These are phyloP conservation scores for Parathielavia appendiculata DNA, from an alignment of 495 filamentous ascomycete genomes.

Conservation along the genomic window DNA sequence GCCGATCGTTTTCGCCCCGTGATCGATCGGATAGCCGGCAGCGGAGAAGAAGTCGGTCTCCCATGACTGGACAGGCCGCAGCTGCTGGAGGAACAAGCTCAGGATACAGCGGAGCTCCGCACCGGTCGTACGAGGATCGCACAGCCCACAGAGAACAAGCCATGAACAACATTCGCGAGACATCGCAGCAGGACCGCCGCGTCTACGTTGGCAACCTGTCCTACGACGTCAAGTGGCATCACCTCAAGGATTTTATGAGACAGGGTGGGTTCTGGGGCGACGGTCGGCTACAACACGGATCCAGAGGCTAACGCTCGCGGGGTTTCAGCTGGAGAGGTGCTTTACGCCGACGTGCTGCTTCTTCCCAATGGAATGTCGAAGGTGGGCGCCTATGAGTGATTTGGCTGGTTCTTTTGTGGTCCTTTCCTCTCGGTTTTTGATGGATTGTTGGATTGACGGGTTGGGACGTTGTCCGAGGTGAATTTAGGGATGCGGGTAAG, in stretches of 20 bases:
- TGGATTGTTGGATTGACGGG: constrained; percentile 99
- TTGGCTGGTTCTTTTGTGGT: constrained; percentile 73
- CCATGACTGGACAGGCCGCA: constrained; percentile 71
- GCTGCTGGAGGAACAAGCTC: constrained; percentile 57
- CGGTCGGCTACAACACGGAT: neutral
- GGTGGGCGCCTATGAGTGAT: constrained; percentile 93
- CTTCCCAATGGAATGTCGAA: constrained; percentile 99
- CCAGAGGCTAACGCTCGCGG: neutral
- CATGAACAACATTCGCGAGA: constrained; percentile 89
- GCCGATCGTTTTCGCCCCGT: constrained; percentile 89
- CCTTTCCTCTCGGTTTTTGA: constrained; percentile 68
- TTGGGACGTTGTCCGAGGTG: constrained; percentile 84
- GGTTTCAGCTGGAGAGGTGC: constrained; percentile 88
- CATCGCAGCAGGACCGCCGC: constrained; percentile 95
- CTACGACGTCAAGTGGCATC: constrained; percentile 99
- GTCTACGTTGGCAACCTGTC: constrained; percentile 99
- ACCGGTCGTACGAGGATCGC: constrained; percentile 78
- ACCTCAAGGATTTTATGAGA: constrained; percentile 99
- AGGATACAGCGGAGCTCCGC: constrained; percentile 57
- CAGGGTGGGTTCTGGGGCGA: constrained; percentile 66
- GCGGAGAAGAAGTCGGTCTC: constrained; percentile 71
- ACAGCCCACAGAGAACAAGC: constrained; percentile 83
- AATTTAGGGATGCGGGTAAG: constrained; percentile 99
- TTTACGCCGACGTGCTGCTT: constrained; percentile 98
- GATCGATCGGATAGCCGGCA: constrained; percentile 79